Conservation (phyloP, 2,329 filamentous ascomycete genomes). For the Fusarium graminum region DNA sequence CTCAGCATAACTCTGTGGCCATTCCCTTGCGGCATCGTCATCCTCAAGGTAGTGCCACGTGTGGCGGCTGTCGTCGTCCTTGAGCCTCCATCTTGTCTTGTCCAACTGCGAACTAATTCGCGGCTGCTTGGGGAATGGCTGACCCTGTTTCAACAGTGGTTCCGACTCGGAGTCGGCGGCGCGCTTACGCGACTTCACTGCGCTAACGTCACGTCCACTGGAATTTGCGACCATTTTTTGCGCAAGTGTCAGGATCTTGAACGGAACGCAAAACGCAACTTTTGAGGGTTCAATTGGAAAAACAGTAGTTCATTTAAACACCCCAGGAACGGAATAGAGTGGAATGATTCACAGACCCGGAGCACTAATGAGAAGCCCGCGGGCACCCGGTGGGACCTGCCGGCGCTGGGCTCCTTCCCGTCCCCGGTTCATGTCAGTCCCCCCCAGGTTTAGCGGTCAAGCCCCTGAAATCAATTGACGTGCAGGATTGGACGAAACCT, state of each 20-base stretch:
- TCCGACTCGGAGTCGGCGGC: constrained; percentile 55
- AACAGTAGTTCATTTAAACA: constrained; percentile 29
- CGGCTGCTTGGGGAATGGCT: constrained; percentile 59
- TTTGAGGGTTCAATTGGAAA: constrained; percentile 20
- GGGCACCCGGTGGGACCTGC: constrained; percentile 33
- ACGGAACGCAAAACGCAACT: neutral
- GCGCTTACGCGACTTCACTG: constrained; percentile 59
- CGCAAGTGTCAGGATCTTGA: neutral
- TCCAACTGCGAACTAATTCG: constrained; percentile 76
- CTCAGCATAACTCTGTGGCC: constrained; percentile 91
- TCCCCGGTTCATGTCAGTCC: neutral
- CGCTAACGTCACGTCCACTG: constrained; percentile 50
- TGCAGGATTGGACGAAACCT: constrained; percentile 24
- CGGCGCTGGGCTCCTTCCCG: neutral
- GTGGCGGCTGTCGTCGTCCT: constrained; percentile 85
- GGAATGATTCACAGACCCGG: neutral
- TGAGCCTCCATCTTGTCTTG: constrained; percentile 83
- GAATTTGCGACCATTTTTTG: constrained; percentile 48
- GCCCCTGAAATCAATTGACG: constrained; percentile 29
- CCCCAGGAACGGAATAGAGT: constrained; percentile 30
- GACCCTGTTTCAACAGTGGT: constrained; percentile 46
- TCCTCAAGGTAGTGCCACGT: constrained; percentile 95
- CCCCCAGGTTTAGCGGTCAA: constrained; percentile 40
- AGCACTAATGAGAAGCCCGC: constrained; percentile 18
- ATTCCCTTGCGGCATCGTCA: constrained; percentile 75